Percentiles rank a stretch among this genome's conserved stretches.
phyloP scores from a whole-genome alignment of 371 early-diverging fungal species.

The Mortierella sp. region DNA sequence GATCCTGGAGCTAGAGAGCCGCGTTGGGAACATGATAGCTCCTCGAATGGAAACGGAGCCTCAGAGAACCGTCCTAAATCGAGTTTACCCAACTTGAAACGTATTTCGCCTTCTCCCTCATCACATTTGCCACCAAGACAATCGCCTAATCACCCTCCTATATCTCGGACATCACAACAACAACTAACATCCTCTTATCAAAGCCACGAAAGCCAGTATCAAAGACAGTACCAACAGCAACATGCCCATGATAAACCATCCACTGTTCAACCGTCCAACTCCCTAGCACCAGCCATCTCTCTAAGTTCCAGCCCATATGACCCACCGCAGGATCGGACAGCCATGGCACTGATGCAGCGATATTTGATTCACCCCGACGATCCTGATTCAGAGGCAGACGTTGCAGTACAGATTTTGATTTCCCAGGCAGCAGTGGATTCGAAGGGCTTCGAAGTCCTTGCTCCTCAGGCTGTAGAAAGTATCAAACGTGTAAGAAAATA shows the following conservation, averaged over 20 bases:
- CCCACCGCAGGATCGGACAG: constrained; percentile 28
- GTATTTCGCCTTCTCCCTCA: constrained; percentile 10
- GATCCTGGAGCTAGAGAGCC: constrained; percentile 12
- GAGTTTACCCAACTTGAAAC: constrained; percentile 4
- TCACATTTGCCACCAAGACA: constrained; percentile 23
- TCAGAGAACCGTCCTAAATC: constrained; percentile 13
- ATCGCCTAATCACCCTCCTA: constrained; percentile 24
- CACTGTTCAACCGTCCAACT: constrained; percentile 8
- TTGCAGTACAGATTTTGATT: constrained; percentile 68
- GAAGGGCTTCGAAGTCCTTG: constrained; percentile 64
- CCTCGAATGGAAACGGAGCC: background rate
- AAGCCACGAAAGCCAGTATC: constrained; percentile 28
- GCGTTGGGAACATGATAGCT: constrained; percentile 18
- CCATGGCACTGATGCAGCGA: constrained; percentile 52
- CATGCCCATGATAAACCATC: constrained; percentile 7
- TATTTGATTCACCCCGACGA: constrained; percentile 43
- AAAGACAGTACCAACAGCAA: constrained; percentile 13
- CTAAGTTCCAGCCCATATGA: constrained; percentile 8
- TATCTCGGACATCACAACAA: constrained; percentile 33
- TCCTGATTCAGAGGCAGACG: constrained; percentile 63
- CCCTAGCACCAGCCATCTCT: constrained; percentile 16
- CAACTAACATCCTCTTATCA: constrained; percentile 43
- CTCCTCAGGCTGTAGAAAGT: constrained; percentile 66
- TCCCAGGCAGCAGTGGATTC: constrained; percentile 76
- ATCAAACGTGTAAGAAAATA: constrained; percentile 61